Evolutionary conservation across 2,329 filamentous ascomycete genomes (phyloP), one percentile per base, ranked within the genome.

Genomic region (Seiridium unicorne): DNA sequence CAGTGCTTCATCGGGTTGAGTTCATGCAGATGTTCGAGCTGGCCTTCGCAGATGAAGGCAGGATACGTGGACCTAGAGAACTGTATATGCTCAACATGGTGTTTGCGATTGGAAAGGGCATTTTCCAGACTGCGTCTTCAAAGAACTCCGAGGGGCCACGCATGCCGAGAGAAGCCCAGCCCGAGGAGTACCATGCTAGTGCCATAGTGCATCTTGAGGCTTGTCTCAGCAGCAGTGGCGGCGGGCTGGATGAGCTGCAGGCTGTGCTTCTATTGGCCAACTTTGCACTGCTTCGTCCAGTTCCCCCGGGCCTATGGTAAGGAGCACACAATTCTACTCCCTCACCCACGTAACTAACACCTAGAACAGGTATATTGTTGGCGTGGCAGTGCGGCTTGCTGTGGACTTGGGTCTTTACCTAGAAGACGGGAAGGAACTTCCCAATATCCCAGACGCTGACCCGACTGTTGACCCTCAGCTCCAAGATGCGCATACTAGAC

Each of bases 31-130:
- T 96, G 77, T 91, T 97, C 71, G 89, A 96, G 58, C 85, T 86
- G 51, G 91, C 92, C 0, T 97, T 97, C 73, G 81, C 85, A 4
- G 84, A 85, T 0, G 85, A 89, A 26, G 82, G 85, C 51, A 84
- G 86, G 61, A 82, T 85, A 57, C 84, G 90, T 34, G 90, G 89
- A 2, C 85, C 92, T 4, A 84, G 90, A 58, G 93, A 97, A 74
- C 82, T 95, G n/a, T 98, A 97, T 76, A 86, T 96, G 78, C 81
- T 98, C 63, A 97, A 97, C 74, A 97, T 98, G 76, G 93, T 98
- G 32, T 98, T 96, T 77, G 94, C 94, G 11, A 97, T 98, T 68
- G 95, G 95, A 5, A 90, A 91, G 18, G 94, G 93, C 18, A 96
- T 97, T 67, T 96, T 97, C 65, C 87, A 97, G 66, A 79, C 89